Evolutionary conservation across 192 early-diverging fungal species (phyloP).

Genomic region (Coemansia sp.): DNA sequence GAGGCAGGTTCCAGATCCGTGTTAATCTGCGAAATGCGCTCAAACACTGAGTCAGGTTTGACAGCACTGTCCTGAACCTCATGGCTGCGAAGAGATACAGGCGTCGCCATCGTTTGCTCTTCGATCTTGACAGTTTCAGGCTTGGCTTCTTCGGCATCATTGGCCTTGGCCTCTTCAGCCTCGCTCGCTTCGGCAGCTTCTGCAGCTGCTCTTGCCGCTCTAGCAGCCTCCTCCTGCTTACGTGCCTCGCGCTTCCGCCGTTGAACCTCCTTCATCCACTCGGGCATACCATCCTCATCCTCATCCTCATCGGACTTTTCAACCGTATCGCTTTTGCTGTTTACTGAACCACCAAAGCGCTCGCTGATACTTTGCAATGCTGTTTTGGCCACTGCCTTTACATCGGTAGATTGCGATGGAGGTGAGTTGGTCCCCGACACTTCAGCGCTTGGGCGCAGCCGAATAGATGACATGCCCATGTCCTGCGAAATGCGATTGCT

Average conservation of each 20-base stretch:
- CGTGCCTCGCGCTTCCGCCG: constrained; percentile 39
- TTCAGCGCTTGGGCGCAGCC: constrained; percentile 44
- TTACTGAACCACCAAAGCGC: constrained; percentile 12
- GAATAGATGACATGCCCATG: constrained; percentile 25
- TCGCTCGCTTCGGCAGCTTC: constrained; percentile 7
- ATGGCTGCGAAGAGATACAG: constrained; percentile 3
- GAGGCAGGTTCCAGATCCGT: background rate
- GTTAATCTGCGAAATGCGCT: too few relatives aligned
- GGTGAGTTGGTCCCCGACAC: background rate
- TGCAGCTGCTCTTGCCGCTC: constrained; percentile 13
- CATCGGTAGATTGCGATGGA: background rate
- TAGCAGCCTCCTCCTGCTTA: constrained; percentile 25
- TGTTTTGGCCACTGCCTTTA: constrained; percentile 15
- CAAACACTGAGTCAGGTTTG: too few relatives aligned
- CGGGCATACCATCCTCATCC: constrained; percentile 12
- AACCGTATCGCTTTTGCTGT: constrained; percentile 2
- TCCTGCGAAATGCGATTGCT: constrained; percentile 19
- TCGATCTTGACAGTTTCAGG: background rate
- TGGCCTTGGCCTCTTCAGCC: background rate
- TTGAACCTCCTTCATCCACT: constrained; percentile 53
- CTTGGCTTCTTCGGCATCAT: background rate
- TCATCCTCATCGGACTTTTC: constrained; percentile 6
- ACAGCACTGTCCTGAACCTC: background rate
- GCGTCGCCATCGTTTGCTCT: constrained; percentile 1
- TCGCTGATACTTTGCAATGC: constrained; percentile 46